phyloP scores from a whole-genome alignment of 2,329 filamentous ascomycete species.

The Penicillium griseofulvum region DNA sequence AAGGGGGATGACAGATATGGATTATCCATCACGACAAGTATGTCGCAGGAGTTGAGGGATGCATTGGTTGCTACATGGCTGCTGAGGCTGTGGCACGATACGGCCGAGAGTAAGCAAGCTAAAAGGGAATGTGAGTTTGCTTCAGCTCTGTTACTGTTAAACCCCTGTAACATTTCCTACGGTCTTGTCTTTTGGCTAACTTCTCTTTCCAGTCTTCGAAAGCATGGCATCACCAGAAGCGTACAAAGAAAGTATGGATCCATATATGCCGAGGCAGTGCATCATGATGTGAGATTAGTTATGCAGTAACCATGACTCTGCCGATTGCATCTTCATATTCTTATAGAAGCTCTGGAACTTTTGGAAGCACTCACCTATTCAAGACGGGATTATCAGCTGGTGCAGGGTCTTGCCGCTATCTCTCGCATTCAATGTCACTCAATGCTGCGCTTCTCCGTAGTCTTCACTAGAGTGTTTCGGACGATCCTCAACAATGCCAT shows the following conservation, averaged over 20 bases:
- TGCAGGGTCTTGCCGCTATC: too few relatives aligned
- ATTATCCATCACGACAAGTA: conserved; percentile 2
- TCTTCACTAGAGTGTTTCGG: too few relatives aligned
- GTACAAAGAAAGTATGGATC: neutral
- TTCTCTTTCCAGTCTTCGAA: neutral
- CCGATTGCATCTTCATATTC: too few relatives aligned
- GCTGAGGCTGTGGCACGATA: conserved; percentile 17
- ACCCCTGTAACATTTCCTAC: neutral
- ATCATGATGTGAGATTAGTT: neutral
- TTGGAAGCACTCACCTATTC: too few relatives aligned
- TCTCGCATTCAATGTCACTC: too few relatives aligned
- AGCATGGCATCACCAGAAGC: neutral
- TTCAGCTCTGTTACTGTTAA: neutral
- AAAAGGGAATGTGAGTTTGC: conserved; percentile 13
- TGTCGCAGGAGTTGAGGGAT: conserved; percentile 11
- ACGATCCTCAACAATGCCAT: too few relatives aligned
- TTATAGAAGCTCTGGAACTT: too few relatives aligned
- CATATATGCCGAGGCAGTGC: conserved; percentile 1
- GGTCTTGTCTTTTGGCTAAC: neutral
- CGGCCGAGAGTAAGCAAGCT: conserved; percentile 17
- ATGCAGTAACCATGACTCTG: too few relatives aligned
- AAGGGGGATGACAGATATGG: neutral
- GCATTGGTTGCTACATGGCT: conserved; percentile 18
- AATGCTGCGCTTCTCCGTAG: too few relatives aligned
- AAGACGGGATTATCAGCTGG: too few relatives aligned